phyloP scores from a whole-genome alignment of 306 rosid genomes.

The Pterocarpus macrocarpus region DNA sequence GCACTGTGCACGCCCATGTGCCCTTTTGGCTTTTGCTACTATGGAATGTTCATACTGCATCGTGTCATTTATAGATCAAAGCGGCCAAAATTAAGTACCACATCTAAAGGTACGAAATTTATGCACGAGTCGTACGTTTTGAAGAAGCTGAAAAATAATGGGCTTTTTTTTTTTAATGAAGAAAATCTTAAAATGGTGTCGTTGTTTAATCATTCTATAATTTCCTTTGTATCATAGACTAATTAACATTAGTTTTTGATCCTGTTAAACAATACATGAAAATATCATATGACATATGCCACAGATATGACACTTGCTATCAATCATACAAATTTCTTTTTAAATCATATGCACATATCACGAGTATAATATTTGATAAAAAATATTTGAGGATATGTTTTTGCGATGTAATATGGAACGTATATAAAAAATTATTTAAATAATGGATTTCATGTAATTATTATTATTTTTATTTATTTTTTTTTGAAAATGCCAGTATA shows the following conservation, averaged over 20 bases:
- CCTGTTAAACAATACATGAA: background rate
- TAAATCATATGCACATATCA: background rate
- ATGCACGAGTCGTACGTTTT: background rate
- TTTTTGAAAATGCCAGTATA: no score
- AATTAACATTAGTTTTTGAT: background rate
- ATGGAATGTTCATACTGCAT: slow-evolving; percentile 42
- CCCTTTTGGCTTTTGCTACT: slow-evolving; percentile 43
- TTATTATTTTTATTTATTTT: no score
- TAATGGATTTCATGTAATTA: no score
- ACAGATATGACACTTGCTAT: slow-evolving; percentile 10
- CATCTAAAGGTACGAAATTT: slow-evolving; percentile 31
- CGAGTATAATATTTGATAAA: background rate
- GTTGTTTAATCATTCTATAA: background rate
- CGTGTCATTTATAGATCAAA: slow-evolving; percentile 29
- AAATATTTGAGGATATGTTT: no score
- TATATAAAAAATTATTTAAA: no score
- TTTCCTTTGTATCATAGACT: background rate
- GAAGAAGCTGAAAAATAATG: background rate
- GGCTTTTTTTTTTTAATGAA: background rate
- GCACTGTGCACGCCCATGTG: slow-evolving; percentile 43
- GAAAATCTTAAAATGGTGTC: background rate
- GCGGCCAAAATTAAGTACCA: slow-evolving; percentile 40
- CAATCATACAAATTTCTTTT: background rate
- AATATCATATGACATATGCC: background rate
- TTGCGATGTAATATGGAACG: no score